Evolutionary conservation across 345 rosid species (phyloP), one percentile per base, ranked within the genome.

Genomic region (Aurinia saxatilis): DNA sequence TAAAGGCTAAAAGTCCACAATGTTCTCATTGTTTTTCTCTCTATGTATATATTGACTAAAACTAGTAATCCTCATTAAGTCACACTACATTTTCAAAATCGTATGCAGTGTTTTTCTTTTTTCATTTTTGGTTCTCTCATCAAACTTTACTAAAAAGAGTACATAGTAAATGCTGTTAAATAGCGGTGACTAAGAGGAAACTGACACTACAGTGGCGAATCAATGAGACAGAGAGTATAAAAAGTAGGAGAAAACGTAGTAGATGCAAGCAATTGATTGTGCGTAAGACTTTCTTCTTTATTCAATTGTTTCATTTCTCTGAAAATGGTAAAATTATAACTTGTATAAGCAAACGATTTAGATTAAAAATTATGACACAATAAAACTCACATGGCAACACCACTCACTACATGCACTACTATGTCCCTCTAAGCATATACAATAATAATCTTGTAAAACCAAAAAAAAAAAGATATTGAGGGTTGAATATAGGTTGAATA

Each of bases 111-210:
- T 16, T 67, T 66, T 18, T 7, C n/a, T 27, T 56, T 25, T 46
- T 49, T 57, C 10, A 38, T 57, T 42, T 11, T 19, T 6, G 30
- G 5, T 6, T 21, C 23, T 61, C 40, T 61, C 62, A 27, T 69
- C 10, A 69, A 31, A 14, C 30, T 29, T 54, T 61, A 6, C 73
- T 54, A 54, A 45, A 69, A 46, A 38, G 23, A 61, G 45, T 27
- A 54, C 50, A 46, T 53, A 61, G 51, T 70, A 62, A 70, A 62
- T 61, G 74, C 68, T 70, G 50, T 54, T 27, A 54, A 70, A 61
- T 30, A 35, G 63, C 50, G 68, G 74, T 70, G 74, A 70, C 57
- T 53, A 46, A 54, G 19, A 37, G 44, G 50, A 52, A 68, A 25
- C 54, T 60, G 40, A 35, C 49, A 45, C 35, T n/a, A 68, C 10